A percentile compares a stretch with the other conserved stretches of the same genome.
Conservation (phyloP, 306 rosid species). For the Dryas drummondii region DNA sequence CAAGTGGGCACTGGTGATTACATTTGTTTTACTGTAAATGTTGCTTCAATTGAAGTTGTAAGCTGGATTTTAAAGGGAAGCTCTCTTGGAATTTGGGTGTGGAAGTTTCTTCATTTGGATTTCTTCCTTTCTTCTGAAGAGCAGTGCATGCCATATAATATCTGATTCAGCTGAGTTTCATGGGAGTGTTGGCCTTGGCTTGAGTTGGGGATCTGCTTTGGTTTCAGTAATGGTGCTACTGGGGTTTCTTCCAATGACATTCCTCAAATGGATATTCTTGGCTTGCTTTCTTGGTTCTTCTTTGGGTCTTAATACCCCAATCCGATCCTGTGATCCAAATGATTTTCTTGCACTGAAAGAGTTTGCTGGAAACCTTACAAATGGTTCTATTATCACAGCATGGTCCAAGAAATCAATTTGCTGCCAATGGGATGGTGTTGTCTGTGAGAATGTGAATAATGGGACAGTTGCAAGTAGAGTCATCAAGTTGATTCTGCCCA, state of each 20-base stretch:
- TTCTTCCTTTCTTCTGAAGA: slow-evolving; percentile 25
- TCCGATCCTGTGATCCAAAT: slow-evolving; percentile 44
- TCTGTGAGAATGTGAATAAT: slow-evolving; percentile 45
- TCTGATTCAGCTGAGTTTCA: slow-evolving; percentile 29
- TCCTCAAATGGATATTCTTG: slow-evolving; percentile 44
- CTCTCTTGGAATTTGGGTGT: slow-evolving; percentile 21
- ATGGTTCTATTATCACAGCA: slow-evolving; percentile 36
- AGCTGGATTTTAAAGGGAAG: slow-evolving; percentile 21
- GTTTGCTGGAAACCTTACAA: slow-evolving; percentile 58
- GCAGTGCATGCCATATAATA: slow-evolving; percentile 18
- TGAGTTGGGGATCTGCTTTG: slow-evolving; percentile 35
- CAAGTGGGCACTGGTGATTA: slow-evolving; percentile 40
- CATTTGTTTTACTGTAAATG: slow-evolving; percentile 32
- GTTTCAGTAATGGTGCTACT: slow-evolving; percentile 42
- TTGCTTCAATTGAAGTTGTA: slow-evolving; percentile 43
- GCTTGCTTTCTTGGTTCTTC: slow-evolving; percentile 48
- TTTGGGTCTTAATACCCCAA: slow-evolving; percentile 33
- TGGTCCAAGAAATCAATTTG: slow-evolving; percentile 56
- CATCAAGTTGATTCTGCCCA: slow-evolving; percentile 50
- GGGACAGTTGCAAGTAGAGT: slow-evolving; percentile 47
- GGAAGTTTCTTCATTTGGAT: slow-evolving; percentile 37
- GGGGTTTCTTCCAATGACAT: slow-evolving; percentile 35
- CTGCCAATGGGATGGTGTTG: slow-evolving; percentile 72
- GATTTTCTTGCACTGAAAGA: slow-evolving; percentile 62
- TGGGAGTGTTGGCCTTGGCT: slow-evolving; percentile 40